These are phyloP conservation scores for Durio zibethinus DNA, from an alignment of 345 rosid species.

Conservation along the genomic window DNA sequence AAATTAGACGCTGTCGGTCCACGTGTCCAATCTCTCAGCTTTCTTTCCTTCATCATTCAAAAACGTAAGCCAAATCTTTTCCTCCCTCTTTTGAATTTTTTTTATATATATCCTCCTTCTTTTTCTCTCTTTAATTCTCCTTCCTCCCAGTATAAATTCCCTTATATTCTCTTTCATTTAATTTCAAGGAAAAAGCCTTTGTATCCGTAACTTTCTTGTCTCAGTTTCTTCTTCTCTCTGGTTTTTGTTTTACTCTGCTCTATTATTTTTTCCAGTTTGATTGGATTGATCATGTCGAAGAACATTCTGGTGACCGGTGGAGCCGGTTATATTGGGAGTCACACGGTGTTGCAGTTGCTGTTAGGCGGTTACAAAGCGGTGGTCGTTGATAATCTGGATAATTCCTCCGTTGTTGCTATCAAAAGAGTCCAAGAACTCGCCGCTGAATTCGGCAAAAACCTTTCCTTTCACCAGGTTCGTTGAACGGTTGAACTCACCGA, in stretches of 20 bases:
- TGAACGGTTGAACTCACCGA: background rate
- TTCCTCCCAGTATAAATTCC: conserved; percentile 17
- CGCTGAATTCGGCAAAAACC: conserved; percentile 42
- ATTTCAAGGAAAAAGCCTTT: background rate
- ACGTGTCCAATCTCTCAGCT: conserved; percentile 2
- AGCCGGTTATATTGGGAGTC: conserved; percentile 97
- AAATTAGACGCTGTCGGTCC: too few relatives aligned
- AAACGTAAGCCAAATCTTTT: background rate
- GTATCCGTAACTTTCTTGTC: conserved; percentile 8
- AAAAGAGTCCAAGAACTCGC: conserved; percentile 70
- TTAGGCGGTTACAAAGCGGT: conserved; percentile 59
- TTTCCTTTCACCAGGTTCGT: conserved; percentile 67
- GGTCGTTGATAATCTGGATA: conserved; percentile 87
- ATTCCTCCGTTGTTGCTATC: conserved; percentile 62
- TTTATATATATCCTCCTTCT: background rate
- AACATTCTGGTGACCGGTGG: conserved; percentile 88
- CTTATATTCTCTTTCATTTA: conserved; percentile 17
- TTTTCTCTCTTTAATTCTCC: background rate
- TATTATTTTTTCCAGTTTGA: too few relatives aligned
- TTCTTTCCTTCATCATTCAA: background rate
- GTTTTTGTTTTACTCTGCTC: background rate
- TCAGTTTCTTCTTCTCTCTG: conserved; percentile 18
- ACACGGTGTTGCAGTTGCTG: conserved; percentile 90
- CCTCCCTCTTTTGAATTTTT: too few relatives aligned
- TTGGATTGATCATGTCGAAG: conserved; percentile 31